Evolutionary conservation across 192 early-diverging fungal genomes (phyloP).

Genomic region (Backusella parvicylindrica): DNA sequence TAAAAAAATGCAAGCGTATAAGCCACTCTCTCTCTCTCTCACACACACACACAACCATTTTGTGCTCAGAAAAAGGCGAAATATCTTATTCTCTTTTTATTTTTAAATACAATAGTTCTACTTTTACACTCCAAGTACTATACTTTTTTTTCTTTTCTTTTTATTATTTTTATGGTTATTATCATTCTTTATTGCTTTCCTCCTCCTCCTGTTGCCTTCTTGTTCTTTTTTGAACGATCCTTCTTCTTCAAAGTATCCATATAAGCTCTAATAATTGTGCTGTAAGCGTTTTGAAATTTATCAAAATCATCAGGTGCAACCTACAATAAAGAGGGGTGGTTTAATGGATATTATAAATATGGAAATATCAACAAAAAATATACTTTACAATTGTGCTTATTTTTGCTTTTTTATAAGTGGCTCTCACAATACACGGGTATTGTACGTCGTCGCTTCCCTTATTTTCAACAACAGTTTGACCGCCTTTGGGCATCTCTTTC

Average conservation of each 20-base stretch:
- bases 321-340: constrained; percentile 4
- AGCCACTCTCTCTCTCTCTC: neutral
- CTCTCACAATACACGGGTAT: constrained; percentile 26
- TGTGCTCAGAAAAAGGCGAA: no score
- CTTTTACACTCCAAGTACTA: neutral
- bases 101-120: no score
- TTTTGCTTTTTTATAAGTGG: constrained; percentile 22
- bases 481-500: constrained; percentile 24
- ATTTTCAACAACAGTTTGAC: neutral
- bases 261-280: constrained; percentile 33
- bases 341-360: neutral
- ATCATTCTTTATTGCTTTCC: neutral
- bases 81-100: no score
- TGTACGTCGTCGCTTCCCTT: neutral
- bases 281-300: constrained; percentile 30
- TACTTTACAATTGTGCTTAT: constrained; percentile 31
- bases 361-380: neutral
- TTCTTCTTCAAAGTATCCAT: constrained; percentile 39
- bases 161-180: neutral
- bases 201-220: constrained; percentile 6
- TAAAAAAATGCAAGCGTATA: neutral
- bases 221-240: constrained; percentile 25
- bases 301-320: constrained; percentile 26
- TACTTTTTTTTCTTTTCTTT: no score
- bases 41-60: no score